Percentiles rank a stretch among this genome's conserved stretches.
Conservation (phyloP, 2,329 filamentous ascomycete genomes). For the Verticillium dahliae region DNA sequence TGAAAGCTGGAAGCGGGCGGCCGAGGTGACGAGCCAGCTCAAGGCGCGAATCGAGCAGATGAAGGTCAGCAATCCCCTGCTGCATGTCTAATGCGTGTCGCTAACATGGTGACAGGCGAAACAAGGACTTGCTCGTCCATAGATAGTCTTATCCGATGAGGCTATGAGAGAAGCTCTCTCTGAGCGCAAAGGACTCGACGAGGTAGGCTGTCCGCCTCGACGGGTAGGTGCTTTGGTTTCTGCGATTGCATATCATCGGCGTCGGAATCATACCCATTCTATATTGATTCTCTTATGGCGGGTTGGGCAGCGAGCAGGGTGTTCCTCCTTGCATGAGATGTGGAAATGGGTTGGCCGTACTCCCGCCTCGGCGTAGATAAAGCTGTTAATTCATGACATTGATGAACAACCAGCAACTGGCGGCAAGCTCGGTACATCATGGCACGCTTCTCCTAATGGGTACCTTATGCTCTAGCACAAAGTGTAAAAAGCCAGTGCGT, state of each 20-base stretch:
- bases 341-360: not conserved
- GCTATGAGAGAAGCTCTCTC: not conserved
- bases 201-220: not conserved
- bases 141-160: not conserved
- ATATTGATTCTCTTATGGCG: not conserved
- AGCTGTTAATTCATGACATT: not conserved
- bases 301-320: not conserved
- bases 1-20: slow-evolving; percentile 95
- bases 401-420: not conserved
- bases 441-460: not conserved
- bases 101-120: slow-evolving; percentile 30
- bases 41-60: slow-evolving; percentile 98
- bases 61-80: slow-evolving; percentile 55
- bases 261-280: slow-evolving; percentile 25
- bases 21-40: slow-evolving; percentile 94
- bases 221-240: not conserved
- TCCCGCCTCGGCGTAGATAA: not conserved
- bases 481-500: not conserved
- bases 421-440: too few species aligned
- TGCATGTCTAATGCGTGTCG: slow-evolving; percentile 2
- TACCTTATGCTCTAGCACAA: not conserved
- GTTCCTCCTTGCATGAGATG: not conserved
- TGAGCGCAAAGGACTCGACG: not conserved
- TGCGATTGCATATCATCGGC: slow-evolving; percentile 23
- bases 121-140: slow-evolving; percentile 37